Percentiles rank a stretch among this genome's conserved stretches.
Evolutionary conservation across 768 basidiomycete genomes (phyloP).

Genomic region (Suillus clintonianus): DNA sequence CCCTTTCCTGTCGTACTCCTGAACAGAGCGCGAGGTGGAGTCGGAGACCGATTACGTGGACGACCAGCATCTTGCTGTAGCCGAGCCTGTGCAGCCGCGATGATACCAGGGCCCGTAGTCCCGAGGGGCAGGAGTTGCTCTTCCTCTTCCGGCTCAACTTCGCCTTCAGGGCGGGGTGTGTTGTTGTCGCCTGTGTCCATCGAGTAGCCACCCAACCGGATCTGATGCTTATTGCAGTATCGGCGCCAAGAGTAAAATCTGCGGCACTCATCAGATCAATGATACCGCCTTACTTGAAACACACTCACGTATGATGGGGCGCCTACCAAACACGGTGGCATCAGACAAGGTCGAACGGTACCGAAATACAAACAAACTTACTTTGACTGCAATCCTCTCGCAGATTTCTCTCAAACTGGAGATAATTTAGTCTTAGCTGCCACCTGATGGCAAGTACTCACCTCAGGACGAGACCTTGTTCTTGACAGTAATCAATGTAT

Average conservation of each 20-base stretch:
- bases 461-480: conserved; percentile 83
- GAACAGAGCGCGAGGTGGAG: conserved; percentile 76
- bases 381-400: conserved; percentile 84
- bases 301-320: conserved; percentile 81
- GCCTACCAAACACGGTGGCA: conserved; percentile 46
- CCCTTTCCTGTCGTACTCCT: conserved; percentile 89
- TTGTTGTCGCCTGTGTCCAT: conserved; percentile 65
- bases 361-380: conserved; percentile 25
- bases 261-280: conserved; percentile 1
- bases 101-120: conserved; percentile 44
- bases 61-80: conserved; percentile 37
- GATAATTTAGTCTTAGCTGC: neutral
- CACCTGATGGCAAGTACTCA: conserved; percentile 25
- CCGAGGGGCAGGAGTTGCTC: conserved; percentile 38
- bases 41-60: conserved; percentile 70
- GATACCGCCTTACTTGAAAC: neutral
- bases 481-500: conserved; percentile 90
- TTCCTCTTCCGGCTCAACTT: conserved; percentile 42
- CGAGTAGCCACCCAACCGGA: conserved; percentile 80
- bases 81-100: conserved; percentile 45
- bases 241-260: conserved; percentile 92
- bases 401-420: conserved; percentile 74
- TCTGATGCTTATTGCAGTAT: conserved; percentile 92
- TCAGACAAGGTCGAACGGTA: conserved; percentile 8
- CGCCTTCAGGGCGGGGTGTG: conserved; percentile 45